Base-by-base conservation (phyloP, 305 asterid genomes). In the Rubia peregrina region DNA sequence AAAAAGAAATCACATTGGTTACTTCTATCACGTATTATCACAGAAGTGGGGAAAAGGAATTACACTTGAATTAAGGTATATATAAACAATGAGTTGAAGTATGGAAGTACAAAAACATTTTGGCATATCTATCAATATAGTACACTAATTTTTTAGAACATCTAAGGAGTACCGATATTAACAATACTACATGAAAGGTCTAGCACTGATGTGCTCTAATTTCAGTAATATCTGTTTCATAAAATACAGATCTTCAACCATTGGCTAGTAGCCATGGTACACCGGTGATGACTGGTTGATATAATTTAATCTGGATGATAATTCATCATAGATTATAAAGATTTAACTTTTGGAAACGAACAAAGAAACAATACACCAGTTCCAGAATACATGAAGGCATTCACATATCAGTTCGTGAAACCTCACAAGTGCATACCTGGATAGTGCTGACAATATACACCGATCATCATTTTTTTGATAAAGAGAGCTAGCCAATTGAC, bases 161-260 rank as follows among this genome's bases (percentile, higher is more conserved):
- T 30, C 33, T 60, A 60, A 26, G 41, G 14, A 13, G 14, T 9
- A 2, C 65, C n/a, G 7, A 24, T 61, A 24, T 61, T 3, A 61
- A 61, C 0, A 12, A 40, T 14, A 14, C 19, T 61, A 19, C 48
- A 51, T 2, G 11, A 60, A 60, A 26, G 38, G 17, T 59, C 16
- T 61, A 30, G 60, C n/a, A 33, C 21, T 33, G 40, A 61, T 61
- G 8, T 61, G 5, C 30, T 60, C 13, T 60, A 60, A 14, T 61
- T 61, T 61, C 17, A 61, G 38, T 6, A 30, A 13, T 56, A 26
- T 30, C 8, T 30, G 66, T 36, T 40, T 30, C 67, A 16, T 12
- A 22, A 30, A 61, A 61, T 61, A 6, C 14, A 60, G 41, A 4
- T 33, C 67, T 61, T 61, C 67, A 61, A 61, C 67, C 43, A 61